Evolutionary conservation across 352 stramenopile species (phyloP).

Genomic region (Globisporangium echinulatum): DNA sequence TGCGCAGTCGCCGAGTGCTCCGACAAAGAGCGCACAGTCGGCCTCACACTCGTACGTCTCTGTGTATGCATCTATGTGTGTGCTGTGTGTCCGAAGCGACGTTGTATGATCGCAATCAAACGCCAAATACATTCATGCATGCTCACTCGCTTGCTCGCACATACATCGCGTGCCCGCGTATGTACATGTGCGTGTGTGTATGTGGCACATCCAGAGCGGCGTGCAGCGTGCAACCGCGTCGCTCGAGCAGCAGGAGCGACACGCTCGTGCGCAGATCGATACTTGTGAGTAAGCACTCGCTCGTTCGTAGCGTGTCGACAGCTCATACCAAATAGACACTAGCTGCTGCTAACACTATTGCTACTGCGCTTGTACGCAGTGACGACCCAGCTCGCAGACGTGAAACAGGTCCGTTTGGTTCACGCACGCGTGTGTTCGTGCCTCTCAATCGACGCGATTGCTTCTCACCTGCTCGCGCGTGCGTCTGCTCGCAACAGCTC

Average conservation of each 20-base stretch:
- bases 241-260: slow-evolving; percentile 14
- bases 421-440: too few relatives aligned
- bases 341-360: not conserved
- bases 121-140: too few relatives aligned
- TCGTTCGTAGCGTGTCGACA: too few relatives aligned
- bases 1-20: slow-evolving; percentile 7
- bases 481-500: not conserved
- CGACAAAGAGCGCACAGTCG: slow-evolving; percentile 6
- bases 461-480: not conserved
- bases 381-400: slow-evolving; percentile 1
- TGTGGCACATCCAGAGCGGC: slow-evolving; percentile 10
- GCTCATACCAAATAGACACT: too few relatives aligned
- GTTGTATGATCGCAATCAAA: too few relatives aligned
- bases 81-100: too few relatives aligned
- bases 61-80: slow-evolving; percentile 12
- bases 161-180: too few relatives aligned
- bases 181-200: not conserved
- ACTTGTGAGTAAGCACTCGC: slow-evolving; percentile 12
- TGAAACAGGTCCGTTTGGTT: slow-evolving; percentile 4
- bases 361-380: slow-evolving; percentile 1
- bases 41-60: too few relatives aligned
- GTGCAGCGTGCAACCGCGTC: slow-evolving; percentile 11
- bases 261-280: slow-evolving; percentile 12
- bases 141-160: too few relatives aligned
- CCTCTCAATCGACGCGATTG: not conserved